Evolutionary conservation across 2,329 filamentous ascomycete species (phyloP).

Genomic region (Penicillium hesseltinei): DNA sequence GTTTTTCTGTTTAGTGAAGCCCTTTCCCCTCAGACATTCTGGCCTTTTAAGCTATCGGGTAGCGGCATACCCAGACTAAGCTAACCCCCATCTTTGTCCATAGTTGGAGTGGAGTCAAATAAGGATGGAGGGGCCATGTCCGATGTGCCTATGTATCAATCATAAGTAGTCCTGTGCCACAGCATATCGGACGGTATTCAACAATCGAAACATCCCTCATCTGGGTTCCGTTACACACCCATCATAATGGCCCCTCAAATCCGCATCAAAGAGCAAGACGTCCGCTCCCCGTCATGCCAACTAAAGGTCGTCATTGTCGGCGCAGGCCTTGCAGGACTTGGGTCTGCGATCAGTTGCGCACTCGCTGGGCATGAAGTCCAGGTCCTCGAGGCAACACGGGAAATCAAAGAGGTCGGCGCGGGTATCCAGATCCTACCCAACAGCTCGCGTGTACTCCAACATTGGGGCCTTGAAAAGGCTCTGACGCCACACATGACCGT

Average conservation of each 20-base stretch:
- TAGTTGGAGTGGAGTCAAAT: background rate
- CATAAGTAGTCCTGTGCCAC: conserved; percentile 12
- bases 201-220: background rate
- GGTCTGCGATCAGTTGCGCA: conserved; percentile 26
- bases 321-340: conserved; percentile 30
- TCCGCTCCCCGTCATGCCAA: conserved; percentile 47
- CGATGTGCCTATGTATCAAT: background rate
- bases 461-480: conserved; percentile 44
- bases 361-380: conserved; percentile 28
- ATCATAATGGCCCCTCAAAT: conserved; percentile 45
- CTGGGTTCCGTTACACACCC: background rate
- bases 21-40: conserved; percentile 5
- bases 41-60: conserved; percentile 7
- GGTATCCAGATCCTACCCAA: conserved; percentile 32
- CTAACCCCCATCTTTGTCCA: conserved; percentile 23
- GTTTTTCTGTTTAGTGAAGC: background rate
- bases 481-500: conserved; percentile 43
- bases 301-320: conserved; percentile 41
- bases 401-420: conserved; percentile 31
- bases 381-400: conserved; percentile 24
- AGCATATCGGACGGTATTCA: background rate
- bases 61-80: background rate
- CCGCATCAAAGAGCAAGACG: conserved; percentile 40
- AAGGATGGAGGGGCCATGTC: background rate
- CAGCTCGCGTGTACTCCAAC: conserved; percentile 40